phyloP scores from a whole-genome alignment of 1,284 basidiomycete species.

The Trametes polyzona region DNA sequence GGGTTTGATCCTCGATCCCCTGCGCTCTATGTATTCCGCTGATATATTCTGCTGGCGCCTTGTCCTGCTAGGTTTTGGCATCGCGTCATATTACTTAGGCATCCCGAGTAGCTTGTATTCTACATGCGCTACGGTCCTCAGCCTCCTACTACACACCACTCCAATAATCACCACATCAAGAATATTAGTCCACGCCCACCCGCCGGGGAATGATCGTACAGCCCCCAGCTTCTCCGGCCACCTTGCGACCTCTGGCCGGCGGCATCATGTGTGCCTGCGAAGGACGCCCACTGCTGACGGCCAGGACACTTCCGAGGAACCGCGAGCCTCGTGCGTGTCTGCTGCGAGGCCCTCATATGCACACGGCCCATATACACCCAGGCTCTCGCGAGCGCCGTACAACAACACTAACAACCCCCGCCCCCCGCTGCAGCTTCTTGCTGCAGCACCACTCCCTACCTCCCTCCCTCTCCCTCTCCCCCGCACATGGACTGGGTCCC shows the following conservation, averaged over 20 bases:
- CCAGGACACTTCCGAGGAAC: not conserved
- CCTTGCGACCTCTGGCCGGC: not conserved
- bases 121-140: too few relatives aligned
- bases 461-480: not conserved
- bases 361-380: not conserved
- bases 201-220: too few relatives aligned
- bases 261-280: not conserved
- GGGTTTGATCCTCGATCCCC: too few relatives aligned
- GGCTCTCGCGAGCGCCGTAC: not conserved
- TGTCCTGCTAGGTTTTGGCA: too few relatives aligned
- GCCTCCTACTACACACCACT: too few relatives aligned
- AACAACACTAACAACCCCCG: not conserved
- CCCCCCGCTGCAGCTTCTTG: not conserved
- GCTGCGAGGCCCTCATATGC: not conserved
- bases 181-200: too few relatives aligned
- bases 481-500: not conserved
- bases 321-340: conserved; percentile 1
- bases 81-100: too few relatives aligned
- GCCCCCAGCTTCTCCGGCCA: not conserved
- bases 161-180: too few relatives aligned
- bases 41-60: too few relatives aligned
- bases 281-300: too few relatives aligned
- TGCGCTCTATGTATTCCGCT: too few relatives aligned
- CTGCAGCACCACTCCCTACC: not conserved
- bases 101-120: too few relatives aligned